Percentiles rank a stretch among this genome's conserved stretches.
Evolutionary conservation across 2,329 filamentous ascomycete species (phyloP).

Genomic region (Xylaria multiplex): DNA sequence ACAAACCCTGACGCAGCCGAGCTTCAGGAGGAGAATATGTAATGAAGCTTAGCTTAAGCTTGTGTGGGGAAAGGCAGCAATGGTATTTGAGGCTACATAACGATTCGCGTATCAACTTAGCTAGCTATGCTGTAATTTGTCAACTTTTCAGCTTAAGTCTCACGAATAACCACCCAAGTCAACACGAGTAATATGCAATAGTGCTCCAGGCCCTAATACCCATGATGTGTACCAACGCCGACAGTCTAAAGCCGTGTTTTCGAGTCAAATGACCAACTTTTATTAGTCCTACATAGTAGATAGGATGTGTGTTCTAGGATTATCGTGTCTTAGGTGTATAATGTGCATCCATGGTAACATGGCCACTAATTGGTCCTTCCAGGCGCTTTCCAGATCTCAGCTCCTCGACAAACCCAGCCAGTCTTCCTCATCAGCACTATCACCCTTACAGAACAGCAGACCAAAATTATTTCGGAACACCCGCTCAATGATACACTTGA

Average conservation of each 20-base stretch:
- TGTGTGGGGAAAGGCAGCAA: neutral
- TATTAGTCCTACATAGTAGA: slow-evolving; percentile 12
- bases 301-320: slow-evolving; percentile 5
- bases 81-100: neutral
- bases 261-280: slow-evolving; percentile 18
- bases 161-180: neutral
- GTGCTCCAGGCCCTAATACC: neutral
- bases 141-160: neutral
- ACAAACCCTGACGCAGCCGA: neutral
- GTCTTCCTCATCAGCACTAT: too few species aligned
- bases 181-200: neutral
- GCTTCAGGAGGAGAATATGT: neutral
- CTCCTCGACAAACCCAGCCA: too few species aligned
- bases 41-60: neutral
- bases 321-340: neutral
- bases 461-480: too few species aligned
- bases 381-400: too few species aligned
- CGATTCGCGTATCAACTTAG: neutral
- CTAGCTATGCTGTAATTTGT: neutral
- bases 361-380: too few species aligned
- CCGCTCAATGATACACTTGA: too few species aligned
- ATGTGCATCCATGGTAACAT: too few species aligned
- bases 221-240: slow-evolving; percentile 19
- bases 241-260: neutral
- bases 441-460: too few species aligned